These are phyloP conservation scores for Penstemon davidsonii DNA, from an alignment of 257 asterid genomes.

Conservation along the genomic window DNA sequence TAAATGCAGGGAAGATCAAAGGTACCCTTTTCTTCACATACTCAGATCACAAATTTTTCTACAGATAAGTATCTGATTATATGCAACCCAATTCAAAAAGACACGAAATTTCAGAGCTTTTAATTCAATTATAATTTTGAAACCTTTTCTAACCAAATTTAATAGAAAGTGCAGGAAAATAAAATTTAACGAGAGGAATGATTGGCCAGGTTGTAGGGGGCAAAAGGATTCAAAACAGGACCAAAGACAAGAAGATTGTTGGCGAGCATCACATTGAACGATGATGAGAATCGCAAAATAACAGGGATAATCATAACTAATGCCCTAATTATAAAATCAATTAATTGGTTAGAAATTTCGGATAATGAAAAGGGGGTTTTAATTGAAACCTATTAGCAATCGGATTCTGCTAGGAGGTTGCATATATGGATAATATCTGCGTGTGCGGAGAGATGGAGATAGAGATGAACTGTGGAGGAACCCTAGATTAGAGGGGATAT, in stretches of 20 bases:
- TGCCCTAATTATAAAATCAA: conserved; percentile 31
- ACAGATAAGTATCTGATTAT: background rate
- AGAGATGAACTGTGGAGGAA: too few species aligned
- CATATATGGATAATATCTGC: too few species aligned
- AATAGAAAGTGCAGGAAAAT: background rate
- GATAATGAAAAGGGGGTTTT: too few species aligned
- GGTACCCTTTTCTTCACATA: background rate
- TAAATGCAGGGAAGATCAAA: too few species aligned
- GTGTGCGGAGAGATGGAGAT: too few species aligned
- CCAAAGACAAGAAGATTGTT: conserved; percentile 56
- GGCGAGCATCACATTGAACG: conserved; percentile 34
- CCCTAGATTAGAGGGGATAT: too few species aligned
- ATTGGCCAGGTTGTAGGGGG: conserved; percentile 55
- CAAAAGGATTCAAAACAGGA: conserved; percentile 68
- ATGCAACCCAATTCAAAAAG: background rate
- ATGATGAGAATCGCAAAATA: conserved; percentile 36
- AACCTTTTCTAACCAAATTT: background rate
- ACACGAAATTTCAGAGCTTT: too few species aligned
- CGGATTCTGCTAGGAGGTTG: too few species aligned
- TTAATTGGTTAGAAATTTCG: conserved; percentile 26
- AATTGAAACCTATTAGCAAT: too few species aligned
- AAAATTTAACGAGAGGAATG: conserved; percentile 41
- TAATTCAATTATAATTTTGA: too few species aligned
- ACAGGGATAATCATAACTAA: conserved; percentile 35
- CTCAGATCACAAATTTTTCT: background rate